Evolutionary conservation across 1,284 basidiomycete species (phyloP).

Genomic region (Chondrostereum purpureum): DNA sequence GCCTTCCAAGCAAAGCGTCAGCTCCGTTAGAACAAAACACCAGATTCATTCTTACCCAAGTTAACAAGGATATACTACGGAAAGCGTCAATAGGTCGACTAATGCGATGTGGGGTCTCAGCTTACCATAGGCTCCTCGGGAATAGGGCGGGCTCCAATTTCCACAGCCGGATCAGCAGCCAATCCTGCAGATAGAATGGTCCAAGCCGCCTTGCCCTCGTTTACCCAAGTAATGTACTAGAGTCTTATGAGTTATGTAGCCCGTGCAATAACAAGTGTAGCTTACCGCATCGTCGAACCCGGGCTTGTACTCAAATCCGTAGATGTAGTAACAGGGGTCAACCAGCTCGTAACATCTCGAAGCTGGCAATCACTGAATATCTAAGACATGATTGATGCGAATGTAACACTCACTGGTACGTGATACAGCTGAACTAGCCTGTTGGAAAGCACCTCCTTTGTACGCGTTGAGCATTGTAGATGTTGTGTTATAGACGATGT

Average conservation of each 20-base stretch:
- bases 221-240: slow-evolving; percentile 51
- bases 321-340: slow-evolving; percentile 42
- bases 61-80: slow-evolving; percentile 69
- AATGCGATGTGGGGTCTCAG: neutral
- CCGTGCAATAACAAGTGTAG: neutral
- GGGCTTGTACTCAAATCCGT: slow-evolving; percentile 48
- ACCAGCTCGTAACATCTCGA: slow-evolving; percentile 35
- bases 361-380: slow-evolving; percentile 5
- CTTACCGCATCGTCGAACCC: slow-evolving; percentile 27
- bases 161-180: slow-evolving; percentile 38
- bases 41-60: slow-evolving; percentile 29
- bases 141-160: slow-evolving; percentile 51
- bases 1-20: slow-evolving; percentile 4
- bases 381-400: neutral
- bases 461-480: slow-evolving; percentile 18
- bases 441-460: slow-evolving; percentile 3
- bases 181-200: slow-evolving; percentile 46
- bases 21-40: neutral
- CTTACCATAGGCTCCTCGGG: slow-evolving; percentile 34
- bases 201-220: slow-evolving; percentile 45
- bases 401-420: neutral
- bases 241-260: neutral
- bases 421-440: slow-evolving; percentile 1
- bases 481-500: slow-evolving; percentile 35
- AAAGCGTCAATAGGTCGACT: slow-evolving; percentile 6